Percentiles rank a stretch among this genome's conserved stretches.
phyloP scores from a whole-genome alignment of 345 rosid genomes.

The Corymbia maculata region DNA sequence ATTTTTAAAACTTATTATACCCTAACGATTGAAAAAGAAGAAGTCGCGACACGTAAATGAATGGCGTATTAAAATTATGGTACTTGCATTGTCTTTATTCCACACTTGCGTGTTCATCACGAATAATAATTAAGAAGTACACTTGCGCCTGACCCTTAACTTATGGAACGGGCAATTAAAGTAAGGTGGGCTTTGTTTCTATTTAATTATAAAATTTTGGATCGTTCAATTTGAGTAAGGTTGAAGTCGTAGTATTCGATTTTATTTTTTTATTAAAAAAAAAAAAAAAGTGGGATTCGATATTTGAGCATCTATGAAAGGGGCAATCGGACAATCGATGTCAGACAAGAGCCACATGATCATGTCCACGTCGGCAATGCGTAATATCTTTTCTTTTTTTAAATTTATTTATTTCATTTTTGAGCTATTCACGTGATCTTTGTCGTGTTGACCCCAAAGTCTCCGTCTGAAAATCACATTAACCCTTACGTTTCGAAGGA shows the following conservation, averaged over 20 bases:
- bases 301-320: rapidly evolving
- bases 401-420: neutral
- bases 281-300: neutral
- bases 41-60: neutral
- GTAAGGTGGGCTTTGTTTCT: neutral
- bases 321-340: neutral
- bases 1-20: neutral
- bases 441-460: neutral
- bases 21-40: neutral
- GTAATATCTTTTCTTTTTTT: rapidly evolving
- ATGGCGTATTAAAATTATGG: neutral
- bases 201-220: neutral
- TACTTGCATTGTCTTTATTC: neutral
- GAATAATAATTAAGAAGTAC: neutral
- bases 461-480: neutral
- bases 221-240: neutral
- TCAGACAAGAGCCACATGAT: neutral
- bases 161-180: neutral
- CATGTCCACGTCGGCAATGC: neutral
- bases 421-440: rapidly evolving
- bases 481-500: too few relatives aligned
- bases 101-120: neutral
- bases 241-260: neutral
- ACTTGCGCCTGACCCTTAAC: neutral
- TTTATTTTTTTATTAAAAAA: too few relatives aligned